A percentile compares a stretch with the other conserved stretches of the same genome.
Conservation (phyloP, 352 stramenopile species). For the Globisporangium carolinianum region DNA sequence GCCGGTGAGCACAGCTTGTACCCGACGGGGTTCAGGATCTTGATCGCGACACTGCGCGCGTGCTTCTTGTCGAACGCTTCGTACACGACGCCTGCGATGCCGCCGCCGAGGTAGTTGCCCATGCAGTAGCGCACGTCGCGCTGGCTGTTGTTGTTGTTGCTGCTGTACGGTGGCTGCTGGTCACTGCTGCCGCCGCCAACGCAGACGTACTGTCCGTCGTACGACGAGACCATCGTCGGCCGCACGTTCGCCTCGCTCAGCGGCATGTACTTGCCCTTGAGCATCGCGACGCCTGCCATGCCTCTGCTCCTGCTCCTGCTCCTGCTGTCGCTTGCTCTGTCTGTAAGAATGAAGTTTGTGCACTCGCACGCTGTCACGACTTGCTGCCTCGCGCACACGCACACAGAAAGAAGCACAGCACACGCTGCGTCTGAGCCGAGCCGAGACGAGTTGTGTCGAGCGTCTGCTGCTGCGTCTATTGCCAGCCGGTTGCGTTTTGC, state of each 20-base stretch:
- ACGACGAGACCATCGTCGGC: slow-evolving; percentile 63
- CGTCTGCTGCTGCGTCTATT: no score
- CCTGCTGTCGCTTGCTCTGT: no score
- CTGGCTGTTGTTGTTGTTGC: slow-evolving; percentile 75
- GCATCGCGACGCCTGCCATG: slow-evolving; percentile 36
- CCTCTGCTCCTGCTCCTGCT: no score
- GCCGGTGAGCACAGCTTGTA: slow-evolving; percentile 87
- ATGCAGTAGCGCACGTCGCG: slow-evolving; percentile 86
- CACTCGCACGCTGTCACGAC: no score
- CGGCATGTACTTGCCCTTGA: slow-evolving; percentile 55
- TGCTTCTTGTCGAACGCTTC: slow-evolving; percentile 69
- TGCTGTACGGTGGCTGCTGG: slow-evolving; percentile 52
- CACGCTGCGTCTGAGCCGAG: no score
- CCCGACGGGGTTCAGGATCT: slow-evolving; percentile 96
- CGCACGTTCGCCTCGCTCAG: slow-evolving; percentile 71
- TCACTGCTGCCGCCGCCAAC: slow-evolving; percentile 22
- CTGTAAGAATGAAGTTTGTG: no score
- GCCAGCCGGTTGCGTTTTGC: no score
- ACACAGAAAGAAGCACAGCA: no score
- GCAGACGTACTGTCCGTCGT: slow-evolving; percentile 75
- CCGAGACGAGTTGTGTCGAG: no score
- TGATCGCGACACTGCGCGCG: slow-evolving; percentile 88
- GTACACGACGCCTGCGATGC: slow-evolving; percentile 82
- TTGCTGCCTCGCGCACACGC: no score
- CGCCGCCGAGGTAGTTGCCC: slow-evolving; percentile 89